phyloP scores from a whole-genome alignment of 1,139 yeast species.

The Sugiyamaella pinicola region DNA sequence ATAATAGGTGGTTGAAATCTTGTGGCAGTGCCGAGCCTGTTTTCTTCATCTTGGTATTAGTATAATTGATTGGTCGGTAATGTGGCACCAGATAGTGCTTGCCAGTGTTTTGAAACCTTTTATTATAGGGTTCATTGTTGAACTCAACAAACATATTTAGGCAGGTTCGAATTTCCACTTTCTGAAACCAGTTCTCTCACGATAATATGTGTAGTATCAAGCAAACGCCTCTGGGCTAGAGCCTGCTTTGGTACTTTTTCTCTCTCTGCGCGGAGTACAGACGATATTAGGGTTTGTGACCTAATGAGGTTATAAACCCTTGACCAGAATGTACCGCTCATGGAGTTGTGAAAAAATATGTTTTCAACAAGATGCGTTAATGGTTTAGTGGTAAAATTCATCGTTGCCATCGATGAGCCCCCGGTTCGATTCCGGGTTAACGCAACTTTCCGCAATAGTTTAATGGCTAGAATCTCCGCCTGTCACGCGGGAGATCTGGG shows the following conservation, averaged over 20 bases:
- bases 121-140: no score
- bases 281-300: neutral
- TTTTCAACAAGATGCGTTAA: slow-evolving; percentile 40
- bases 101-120: no score
- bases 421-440: slow-evolving; percentile 61
- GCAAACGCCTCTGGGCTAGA: no score
- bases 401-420: slow-evolving; percentile 59
- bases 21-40: no score
- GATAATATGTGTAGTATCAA: no score
- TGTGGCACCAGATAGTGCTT: no score
- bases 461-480: slow-evolving; percentile 1
- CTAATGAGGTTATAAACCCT: neutral
- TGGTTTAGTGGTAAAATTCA: slow-evolving; percentile 57
- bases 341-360: neutral
- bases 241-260: neutral
- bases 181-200: no score
- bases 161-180: no score
- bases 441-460: slow-evolving; percentile 39
- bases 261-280: neutral
- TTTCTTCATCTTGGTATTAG: no score
- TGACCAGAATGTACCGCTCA: neutral
- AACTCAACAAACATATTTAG: no score
- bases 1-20: no score
- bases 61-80: no score
- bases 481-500: slow-evolving; percentile 17